These are phyloP conservation scores for Patellifolia procumbens DNA, from an alignment of 179 eudicot genomes.

Conservation along the genomic window DNA sequence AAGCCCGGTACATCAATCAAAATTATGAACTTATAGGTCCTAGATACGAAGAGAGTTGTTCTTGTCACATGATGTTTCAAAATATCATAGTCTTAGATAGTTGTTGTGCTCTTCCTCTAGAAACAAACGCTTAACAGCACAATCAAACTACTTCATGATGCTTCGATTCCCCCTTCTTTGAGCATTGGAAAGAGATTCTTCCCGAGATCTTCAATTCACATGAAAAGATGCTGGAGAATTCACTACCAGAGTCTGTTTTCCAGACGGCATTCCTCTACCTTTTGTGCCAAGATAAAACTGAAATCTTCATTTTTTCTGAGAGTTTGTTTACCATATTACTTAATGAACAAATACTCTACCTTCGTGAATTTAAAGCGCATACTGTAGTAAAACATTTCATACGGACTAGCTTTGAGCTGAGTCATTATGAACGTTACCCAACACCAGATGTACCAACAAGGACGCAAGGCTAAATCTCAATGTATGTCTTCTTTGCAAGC, in stretches of 20 bases:
- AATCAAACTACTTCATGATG: no score
- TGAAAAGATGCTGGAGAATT: neutral
- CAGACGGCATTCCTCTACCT: neutral
- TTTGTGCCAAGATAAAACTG: neutral
- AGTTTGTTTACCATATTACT: no score
- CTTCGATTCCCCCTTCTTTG: neutral
- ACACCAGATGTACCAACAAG: neutral
- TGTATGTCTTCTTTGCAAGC: neutral
- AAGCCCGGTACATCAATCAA: neutral
- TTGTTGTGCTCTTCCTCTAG: neutral
- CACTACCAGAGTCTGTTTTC: neutral
- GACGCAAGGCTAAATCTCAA: neutral
- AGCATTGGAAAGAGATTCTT: neutral
- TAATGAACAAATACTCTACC: neutral
- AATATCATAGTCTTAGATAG: neutral
- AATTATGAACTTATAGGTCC: neutral
- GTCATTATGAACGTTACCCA: no score
- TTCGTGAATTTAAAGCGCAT: neutral
- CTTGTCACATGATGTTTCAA: neutral
- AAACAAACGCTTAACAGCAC: neutral
- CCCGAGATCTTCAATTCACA: neutral
- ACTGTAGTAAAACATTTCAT: no score
- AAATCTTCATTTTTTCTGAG: no score
- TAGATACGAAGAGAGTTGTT: neutral
- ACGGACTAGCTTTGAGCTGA: neutral